Evolutionary conservation across 176 grass and related monocot genomes (phyloP), one percentile per base, ranked within the genome.

Genomic region (Avena insularis): DNA sequence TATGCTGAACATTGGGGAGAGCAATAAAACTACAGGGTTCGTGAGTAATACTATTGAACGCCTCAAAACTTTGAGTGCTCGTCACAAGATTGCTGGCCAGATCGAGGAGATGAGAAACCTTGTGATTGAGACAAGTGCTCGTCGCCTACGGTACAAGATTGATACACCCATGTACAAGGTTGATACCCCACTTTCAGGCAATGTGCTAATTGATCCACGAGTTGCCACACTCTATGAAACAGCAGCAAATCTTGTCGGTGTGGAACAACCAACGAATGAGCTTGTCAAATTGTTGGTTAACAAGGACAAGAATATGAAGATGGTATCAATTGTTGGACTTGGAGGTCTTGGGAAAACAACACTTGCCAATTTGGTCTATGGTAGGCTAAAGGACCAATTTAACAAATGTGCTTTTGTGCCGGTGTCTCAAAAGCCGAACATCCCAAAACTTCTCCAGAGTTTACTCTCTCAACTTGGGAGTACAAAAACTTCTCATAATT

Each of bases 71-170:
- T 2, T 68, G 8, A 78, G 84, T 3, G 20, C 1, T 1, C 49
- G 72, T 31, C 61, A 69, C 16, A 74, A 86, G 20, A 86, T 86
- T 69, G 61, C 14, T 3, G 64, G 15, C 33, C 54, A 43, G 7
- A 86, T 86, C 8, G 31, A 68, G 0, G 84, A 86, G 9, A 68
- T 86, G 20, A 86, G 78, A 60, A 10, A 11, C 17, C 74, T 15
- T 68, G 60, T 86, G 4, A 23, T 78, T 10, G 84, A 68, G 47
- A 14, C 54, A 0, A 78, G 48, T 14, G 49, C 54, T 3, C 74
- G 74, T 0, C 47, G 14, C 20, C 23, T 29, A 8, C 27, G 60
- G 74, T 86, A 86, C 84, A 67, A 29, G 13, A 1, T 86, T 68
- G 84, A 86, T 55, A 35, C 25, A 2, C 33, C 65, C 2, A 1